phyloP scores from a whole-genome alignment of 768 basidiomycete genomes.

The Naganishia friedmannii region DNA sequence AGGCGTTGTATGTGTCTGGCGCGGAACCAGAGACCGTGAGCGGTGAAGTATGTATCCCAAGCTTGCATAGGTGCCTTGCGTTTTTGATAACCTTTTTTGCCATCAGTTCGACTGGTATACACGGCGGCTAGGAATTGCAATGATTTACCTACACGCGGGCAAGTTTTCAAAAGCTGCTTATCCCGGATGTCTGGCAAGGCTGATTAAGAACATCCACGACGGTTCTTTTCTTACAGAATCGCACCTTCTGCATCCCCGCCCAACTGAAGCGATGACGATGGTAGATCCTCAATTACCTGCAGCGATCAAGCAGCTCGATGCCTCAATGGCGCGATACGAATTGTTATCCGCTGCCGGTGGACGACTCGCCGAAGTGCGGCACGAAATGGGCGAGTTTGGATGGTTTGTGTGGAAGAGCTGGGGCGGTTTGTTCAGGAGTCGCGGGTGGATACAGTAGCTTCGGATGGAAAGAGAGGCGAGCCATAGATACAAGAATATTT shows the following conservation, averaged over 20 bases:
- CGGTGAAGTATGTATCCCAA: neutral
- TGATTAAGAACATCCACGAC: too few relatives aligned
- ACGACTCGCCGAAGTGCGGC: conserved; percentile 1
- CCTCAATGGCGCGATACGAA: conserved; percentile 16
- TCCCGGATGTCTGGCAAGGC: too few relatives aligned
- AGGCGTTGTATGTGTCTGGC: conserved; percentile 19
- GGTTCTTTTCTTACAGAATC: neutral
- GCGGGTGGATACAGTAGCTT: conserved; percentile 31
- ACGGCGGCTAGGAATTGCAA: conserved; percentile 6
- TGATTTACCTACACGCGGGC: conserved; percentile 29
- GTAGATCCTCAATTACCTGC: neutral
- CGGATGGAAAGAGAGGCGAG: neutral
- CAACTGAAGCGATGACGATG: neutral
- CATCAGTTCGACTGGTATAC: conserved; percentile 29
- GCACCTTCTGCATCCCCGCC: neutral
- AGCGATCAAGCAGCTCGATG: conserved; percentile 12
- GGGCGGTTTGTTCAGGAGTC: conserved; percentile 32
- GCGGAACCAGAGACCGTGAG: conserved; percentile 8
- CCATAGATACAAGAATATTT: neutral
- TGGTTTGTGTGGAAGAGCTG: conserved; percentile 32
- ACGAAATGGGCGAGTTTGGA: conserved; percentile 23
- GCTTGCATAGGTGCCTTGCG: too few relatives aligned
- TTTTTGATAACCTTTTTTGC: neutral
- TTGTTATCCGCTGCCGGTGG: neutral
- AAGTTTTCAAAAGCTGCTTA: conserved; percentile 1